These are phyloP conservation scores for Aspergillus thermomutatus DNA, from an alignment of 2,329 filamentous ascomycete species.

Conservation along the genomic window DNA sequence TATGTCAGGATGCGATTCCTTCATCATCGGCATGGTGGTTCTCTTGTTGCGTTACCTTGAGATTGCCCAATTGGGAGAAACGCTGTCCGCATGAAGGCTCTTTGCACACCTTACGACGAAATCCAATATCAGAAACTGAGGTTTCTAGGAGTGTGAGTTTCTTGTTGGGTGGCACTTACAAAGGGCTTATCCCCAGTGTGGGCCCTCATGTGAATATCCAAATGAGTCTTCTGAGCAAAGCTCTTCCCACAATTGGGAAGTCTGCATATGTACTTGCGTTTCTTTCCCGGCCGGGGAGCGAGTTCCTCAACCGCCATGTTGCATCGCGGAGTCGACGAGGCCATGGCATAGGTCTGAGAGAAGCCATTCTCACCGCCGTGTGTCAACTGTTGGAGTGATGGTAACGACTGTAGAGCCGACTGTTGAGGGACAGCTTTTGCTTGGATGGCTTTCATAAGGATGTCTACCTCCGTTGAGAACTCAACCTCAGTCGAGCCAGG, in stretches of 20 bases:
- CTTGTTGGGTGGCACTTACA: conserved; percentile 53
- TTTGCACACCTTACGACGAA: conserved; percentile 57
- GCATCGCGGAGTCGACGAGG: conserved; percentile 17
- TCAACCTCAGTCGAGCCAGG: conserved; percentile 51
- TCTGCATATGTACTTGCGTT: conserved; percentile 69
- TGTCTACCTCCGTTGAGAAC: conserved; percentile 81
- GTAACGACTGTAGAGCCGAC: conserved; percentile 29
- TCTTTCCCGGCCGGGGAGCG: conserved; percentile 35
- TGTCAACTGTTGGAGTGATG: conserved; percentile 35
- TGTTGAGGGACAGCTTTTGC: conserved; percentile 48
- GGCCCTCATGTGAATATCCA: conserved; percentile 82
- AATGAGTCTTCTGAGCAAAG: conserved; percentile 88
- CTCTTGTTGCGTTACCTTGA: conserved; percentile 59
- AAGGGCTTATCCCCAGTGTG: conserved; percentile 92
- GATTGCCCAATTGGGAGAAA: conserved; percentile 87
- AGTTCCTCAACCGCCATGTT: conserved; percentile 32
- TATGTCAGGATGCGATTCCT: neutral
- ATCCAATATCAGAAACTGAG: conserved; percentile 2
- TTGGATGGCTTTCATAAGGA: conserved; percentile 85
- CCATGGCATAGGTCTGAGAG: conserved; percentile 21
- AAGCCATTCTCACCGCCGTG: conserved; percentile 20
- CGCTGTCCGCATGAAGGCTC: conserved; percentile 69
- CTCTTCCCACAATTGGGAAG: conserved; percentile 72
- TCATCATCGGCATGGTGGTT: neutral
- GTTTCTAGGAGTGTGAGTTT: neutral